Percentiles rank a stretch among this genome's conserved stretches.
Evolutionary conservation across 2,329 filamentous ascomycete genomes (phyloP).

Genomic region (Podosphaera aphanis): DNA sequence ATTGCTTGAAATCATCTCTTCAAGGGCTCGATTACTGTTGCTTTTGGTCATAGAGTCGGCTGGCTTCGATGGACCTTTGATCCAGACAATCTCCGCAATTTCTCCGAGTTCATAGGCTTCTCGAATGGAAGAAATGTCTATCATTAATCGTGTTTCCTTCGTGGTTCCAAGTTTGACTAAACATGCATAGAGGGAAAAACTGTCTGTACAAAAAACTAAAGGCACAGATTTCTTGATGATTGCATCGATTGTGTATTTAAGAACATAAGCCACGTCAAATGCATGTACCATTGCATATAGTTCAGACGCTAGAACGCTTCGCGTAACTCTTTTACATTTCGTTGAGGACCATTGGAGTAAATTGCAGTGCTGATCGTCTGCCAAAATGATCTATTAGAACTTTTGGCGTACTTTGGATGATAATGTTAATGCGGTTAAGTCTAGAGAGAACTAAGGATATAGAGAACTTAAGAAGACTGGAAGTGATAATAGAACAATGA

Average conservation of each 20-base stretch:
- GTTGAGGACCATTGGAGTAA: too few species aligned
- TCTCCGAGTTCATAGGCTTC: background rate
- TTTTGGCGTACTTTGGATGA: too few species aligned
- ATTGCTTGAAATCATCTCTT: too few species aligned
- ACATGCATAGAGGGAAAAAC: background rate
- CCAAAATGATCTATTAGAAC: too few species aligned
- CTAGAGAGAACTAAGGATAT: too few species aligned
- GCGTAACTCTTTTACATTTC: too few species aligned
- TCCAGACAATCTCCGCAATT: conserved; percentile 1
- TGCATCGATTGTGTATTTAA: background rate
- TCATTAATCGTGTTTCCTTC: background rate
- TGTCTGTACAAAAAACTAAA: background rate
- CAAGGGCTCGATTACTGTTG: background rate
- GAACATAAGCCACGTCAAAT: too few species aligned
- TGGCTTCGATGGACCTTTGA: background rate
- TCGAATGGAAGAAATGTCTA: background rate
- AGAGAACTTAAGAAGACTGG: too few species aligned
- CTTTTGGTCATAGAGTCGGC: background rate
- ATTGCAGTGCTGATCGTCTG: background rate
- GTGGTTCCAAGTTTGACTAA: background rate
- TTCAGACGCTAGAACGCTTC: too few species aligned
- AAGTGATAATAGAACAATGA: too few species aligned
- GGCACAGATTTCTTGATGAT: background rate
- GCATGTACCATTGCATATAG: too few species aligned
- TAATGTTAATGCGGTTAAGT: too few species aligned